Conservation (phyloP, 1,284 basidiomycete genomes). For the Baeospora myosura region DNA sequence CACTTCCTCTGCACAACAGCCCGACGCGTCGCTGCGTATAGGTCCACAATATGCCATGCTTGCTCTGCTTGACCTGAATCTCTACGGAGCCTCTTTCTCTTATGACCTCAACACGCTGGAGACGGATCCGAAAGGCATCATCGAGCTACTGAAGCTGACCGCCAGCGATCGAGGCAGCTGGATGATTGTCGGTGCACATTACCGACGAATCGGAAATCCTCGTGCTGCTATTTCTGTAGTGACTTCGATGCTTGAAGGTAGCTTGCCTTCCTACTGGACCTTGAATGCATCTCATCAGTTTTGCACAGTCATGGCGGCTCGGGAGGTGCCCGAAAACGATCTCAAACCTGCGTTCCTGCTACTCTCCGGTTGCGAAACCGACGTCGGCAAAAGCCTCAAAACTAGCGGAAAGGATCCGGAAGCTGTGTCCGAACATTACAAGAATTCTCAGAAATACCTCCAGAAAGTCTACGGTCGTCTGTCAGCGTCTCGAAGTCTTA, state of each 20-base stretch:
- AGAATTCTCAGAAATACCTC: constrained; percentile 37
- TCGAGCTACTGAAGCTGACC: constrained; percentile 35
- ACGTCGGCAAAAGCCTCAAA: constrained; percentile 30
- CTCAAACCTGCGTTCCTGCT: constrained; percentile 45
- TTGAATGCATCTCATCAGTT: constrained; percentile 1
- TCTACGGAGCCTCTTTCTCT: constrained; percentile 32
- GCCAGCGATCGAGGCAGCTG: constrained; percentile 41
- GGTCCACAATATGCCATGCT: constrained; percentile 15
- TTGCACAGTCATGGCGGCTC: constrained; percentile 31
- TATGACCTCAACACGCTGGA: constrained; percentile 35
- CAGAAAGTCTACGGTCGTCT: constrained; percentile 42
- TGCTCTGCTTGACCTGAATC: constrained; percentile 22
- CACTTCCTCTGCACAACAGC: too few species aligned
- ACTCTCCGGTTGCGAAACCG: constrained; percentile 45
- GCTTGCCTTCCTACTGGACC: constrained; percentile 6
- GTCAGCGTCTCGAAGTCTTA: too few species aligned
- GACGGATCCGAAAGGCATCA: constrained; percentile 35
- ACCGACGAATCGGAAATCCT: constrained; percentile 41
- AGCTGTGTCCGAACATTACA: constrained; percentile 27
- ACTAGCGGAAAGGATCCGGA: constrained; percentile 16
- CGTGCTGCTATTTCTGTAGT: constrained; percentile 37
- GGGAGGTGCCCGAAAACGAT: constrained; percentile 28
- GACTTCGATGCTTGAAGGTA: constrained; percentile 43
- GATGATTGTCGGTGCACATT: constrained; percentile 47
- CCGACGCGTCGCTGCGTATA: too few species aligned